Conservation (phyloP, 2,329 filamentous ascomycete species). For the Fusarium sp. region DNA sequence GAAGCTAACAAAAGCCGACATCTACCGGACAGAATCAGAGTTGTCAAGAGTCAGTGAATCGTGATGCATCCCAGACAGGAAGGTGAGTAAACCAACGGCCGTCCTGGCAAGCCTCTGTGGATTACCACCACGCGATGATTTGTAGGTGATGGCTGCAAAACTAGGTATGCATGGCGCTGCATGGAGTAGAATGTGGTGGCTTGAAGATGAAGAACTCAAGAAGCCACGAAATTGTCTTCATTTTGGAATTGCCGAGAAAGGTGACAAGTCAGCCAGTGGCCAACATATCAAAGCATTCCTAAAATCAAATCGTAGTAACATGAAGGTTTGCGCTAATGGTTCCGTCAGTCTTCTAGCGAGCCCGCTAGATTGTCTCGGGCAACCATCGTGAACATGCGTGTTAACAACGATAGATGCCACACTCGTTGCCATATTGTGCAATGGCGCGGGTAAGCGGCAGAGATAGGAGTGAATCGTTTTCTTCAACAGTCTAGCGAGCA, state of each 20-base stretch:
- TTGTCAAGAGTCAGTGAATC: slow-evolving; percentile 18
- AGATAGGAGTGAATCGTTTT: background rate
- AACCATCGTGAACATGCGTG: background rate
- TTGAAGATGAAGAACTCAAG: slow-evolving; percentile 12
- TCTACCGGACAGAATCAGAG: slow-evolving; percentile 24
- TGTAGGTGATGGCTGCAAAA: slow-evolving; percentile 14
- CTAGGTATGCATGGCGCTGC: slow-evolving; percentile 6
- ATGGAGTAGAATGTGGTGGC: slow-evolving; percentile 16
- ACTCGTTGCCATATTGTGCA: background rate
- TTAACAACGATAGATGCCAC: background rate
- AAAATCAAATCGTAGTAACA: slow-evolving; percentile 6
- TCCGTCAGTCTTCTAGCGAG: slow-evolving; percentile 36
- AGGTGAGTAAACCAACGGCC: slow-evolving; percentile 26
- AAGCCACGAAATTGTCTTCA: slow-evolving; percentile 22
- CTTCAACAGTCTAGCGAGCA: background rate
- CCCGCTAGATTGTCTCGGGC: slow-evolving; percentile 7
- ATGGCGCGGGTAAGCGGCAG: background rate
- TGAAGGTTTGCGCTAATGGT: slow-evolving; percentile 27
- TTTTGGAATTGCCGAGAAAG: slow-evolving; percentile 2
- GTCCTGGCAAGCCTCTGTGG: slow-evolving; percentile 7
- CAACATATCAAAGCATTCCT: slow-evolving; percentile 14
- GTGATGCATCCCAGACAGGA: slow-evolving; percentile 33
- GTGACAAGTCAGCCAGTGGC: background rate
- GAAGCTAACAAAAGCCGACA: slow-evolving; percentile 10
- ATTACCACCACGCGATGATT: slow-evolving; percentile 7